These are phyloP conservation scores for Vaccinium vitisidaea DNA, from an alignment of 148 eudicot species.

Conservation along the genomic window DNA sequence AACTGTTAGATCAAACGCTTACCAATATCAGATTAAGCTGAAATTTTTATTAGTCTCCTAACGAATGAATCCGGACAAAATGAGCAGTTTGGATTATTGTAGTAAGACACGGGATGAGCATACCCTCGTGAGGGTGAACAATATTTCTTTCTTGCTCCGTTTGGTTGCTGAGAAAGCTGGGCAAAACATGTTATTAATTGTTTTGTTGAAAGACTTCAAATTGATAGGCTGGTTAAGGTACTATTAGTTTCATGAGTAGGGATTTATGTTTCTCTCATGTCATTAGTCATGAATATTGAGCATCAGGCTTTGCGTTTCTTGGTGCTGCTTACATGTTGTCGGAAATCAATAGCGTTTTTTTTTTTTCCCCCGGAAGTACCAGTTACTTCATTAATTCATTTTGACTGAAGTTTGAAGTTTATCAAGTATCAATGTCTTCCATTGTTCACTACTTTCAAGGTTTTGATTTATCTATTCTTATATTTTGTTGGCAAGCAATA, in stretches of 20 bases:
- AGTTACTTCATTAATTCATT: neutral
- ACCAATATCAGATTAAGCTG: too few relatives aligned
- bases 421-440: neutral
- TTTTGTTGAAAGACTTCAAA: neutral
- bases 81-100: too few relatives aligned
- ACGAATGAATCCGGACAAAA: too few relatives aligned
- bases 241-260: neutral
- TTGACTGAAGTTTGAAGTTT: neutral
- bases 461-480: neutral
- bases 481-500: neutral
- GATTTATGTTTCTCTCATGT: neutral
- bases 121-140: too few relatives aligned
- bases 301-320: neutral
- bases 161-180: slow-evolving; percentile 10
- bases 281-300: neutral
- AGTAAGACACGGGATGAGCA: too few relatives aligned
- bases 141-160: neutral
- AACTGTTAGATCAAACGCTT: too few relatives aligned
- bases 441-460: neutral
- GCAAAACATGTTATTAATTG: neutral
- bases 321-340: neutral
- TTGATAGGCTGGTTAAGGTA: neutral
- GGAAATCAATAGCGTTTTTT: neutral
- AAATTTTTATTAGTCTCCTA: too few relatives aligned
- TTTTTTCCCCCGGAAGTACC: neutral